Conservation (phyloP, 139 green algal genomes). For the Pleodorina starrii region DNA sequence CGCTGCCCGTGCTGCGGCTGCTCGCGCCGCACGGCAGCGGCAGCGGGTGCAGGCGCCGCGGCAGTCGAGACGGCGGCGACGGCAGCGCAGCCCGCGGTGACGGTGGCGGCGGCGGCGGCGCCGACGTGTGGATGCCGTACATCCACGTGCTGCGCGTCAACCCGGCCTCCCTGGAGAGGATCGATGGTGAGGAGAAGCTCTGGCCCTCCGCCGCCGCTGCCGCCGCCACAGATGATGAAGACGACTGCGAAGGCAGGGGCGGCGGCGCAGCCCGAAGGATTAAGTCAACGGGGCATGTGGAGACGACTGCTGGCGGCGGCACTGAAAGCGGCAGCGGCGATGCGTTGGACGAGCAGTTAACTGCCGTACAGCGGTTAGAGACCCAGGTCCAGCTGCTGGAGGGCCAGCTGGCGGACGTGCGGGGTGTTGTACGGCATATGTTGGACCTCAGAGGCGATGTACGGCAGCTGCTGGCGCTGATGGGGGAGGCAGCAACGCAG, state of each 20-base stretch:
- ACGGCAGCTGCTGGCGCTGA: neutral
- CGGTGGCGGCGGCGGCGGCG: neutral
- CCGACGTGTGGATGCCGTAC: neutral
- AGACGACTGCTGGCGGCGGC: too few species aligned
- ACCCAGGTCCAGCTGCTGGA: neutral
- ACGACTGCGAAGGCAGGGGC: too few species aligned
- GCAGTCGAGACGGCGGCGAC: too few species aligned
- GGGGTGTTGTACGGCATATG: neutral
- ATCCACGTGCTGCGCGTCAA: slow-evolving; percentile 27
- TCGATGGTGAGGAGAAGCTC: slow-evolving; percentile 8
- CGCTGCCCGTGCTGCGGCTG: neutral
- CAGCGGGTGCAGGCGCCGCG: neutral
- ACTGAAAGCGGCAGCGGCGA: neutral
- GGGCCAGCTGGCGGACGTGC: neutral
- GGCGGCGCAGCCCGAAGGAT: too few species aligned
- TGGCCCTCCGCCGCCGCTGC: neutral
- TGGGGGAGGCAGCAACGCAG: too few species aligned
- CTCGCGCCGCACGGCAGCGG: neutral
- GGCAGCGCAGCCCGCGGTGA: too few species aligned
- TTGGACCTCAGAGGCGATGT: neutral
- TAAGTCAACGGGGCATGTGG: too few species aligned
- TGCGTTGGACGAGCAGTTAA: too few species aligned
- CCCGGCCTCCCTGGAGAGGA: neutral
- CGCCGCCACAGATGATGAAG: too few species aligned
- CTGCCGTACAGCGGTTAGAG: neutral